Percentiles rank a stretch among this genome's conserved stretches.
Evolutionary conservation across 176 grass and related monocot species (phyloP).

Genomic region (Cenchrus fungigraminus): DNA sequence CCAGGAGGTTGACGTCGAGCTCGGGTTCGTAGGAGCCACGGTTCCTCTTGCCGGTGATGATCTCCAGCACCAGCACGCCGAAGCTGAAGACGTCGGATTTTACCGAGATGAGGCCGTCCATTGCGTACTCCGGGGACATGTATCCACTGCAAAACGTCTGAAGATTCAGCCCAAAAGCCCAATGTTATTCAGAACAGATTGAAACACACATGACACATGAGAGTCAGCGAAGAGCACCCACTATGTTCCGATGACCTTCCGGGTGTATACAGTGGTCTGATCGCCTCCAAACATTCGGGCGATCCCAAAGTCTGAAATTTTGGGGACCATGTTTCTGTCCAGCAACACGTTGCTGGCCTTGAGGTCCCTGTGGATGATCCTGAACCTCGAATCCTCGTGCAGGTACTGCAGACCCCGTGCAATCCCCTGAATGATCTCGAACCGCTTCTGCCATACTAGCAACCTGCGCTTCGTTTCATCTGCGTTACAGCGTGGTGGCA

Average conservation of each 20-base stretch:
- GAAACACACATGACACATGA: neutral
- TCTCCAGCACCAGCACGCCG: conserved; percentile 45
- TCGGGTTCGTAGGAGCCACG: conserved; percentile 26
- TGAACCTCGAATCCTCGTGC: conserved; percentile 58
- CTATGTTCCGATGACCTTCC: conserved; percentile 56
- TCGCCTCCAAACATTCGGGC: conserved; percentile 56
- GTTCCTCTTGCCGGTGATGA: conserved; percentile 42
- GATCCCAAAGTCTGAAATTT: conserved; percentile 51
- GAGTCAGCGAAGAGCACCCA: neutral
- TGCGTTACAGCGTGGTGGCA: neutral
- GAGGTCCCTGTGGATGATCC: conserved; percentile 55
- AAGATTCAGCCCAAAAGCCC: neutral
- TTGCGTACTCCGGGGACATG: conserved; percentile 51
- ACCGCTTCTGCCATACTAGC: conserved; percentile 53
- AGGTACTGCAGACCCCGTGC: conserved; percentile 59
- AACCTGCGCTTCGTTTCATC: conserved; percentile 43
- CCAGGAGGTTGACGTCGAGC: conserved; percentile 46
- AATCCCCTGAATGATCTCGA: conserved; percentile 51
- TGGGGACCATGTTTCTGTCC: conserved; percentile 49
- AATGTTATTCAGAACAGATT: neutral
- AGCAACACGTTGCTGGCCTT: conserved; percentile 54
- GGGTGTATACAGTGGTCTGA: conserved; percentile 45
- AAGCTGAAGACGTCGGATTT: conserved; percentile 58
- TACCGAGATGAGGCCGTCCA: conserved; percentile 47
- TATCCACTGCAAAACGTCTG: conserved; percentile 35